phyloP scores from a whole-genome alignment of 495 filamentous ascomycete genomes.

The Talaromyces wortmannii region DNA sequence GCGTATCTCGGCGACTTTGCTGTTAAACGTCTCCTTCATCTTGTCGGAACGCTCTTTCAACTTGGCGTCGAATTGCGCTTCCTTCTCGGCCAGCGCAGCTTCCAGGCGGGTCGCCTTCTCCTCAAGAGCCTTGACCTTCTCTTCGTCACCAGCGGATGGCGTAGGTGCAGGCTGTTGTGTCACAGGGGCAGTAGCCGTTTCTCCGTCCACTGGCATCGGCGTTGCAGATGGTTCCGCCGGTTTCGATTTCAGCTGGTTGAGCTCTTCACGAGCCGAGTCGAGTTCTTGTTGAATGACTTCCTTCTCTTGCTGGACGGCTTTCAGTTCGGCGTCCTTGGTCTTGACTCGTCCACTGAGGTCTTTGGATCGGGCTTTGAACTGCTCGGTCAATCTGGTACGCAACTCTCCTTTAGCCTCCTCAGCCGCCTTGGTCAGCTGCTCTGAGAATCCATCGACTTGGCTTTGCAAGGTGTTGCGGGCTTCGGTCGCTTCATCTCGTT shows the following conservation, averaged over 20 bases:
- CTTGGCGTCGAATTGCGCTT: constrained; percentile 45
- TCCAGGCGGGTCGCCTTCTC: constrained; percentile 42
- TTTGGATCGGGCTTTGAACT: constrained; percentile 54
- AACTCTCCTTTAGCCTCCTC: constrained; percentile 42
- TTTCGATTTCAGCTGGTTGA: constrained; percentile 30
- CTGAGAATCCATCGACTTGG: constrained; percentile 36
- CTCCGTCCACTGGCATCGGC: constrained; percentile 18
- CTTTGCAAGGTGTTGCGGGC: constrained; percentile 53
- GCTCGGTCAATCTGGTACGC: constrained; percentile 47
- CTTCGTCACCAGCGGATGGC: constrained; percentile 19
- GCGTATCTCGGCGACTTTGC: constrained; percentile 58
- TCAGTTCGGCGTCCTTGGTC: constrained; percentile 38
- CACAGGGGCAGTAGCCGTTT: constrained; percentile 31
- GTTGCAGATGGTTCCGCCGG: constrained; percentile 15
- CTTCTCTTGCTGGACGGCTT: constrained; percentile 41
- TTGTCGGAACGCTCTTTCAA: constrained; percentile 61
- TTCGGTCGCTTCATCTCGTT: constrained; percentile 60
- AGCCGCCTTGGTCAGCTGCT: constrained; percentile 36
- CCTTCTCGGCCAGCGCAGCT: constrained; percentile 42
- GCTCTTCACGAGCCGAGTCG: constrained; percentile 34
- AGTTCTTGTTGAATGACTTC: constrained; percentile 41
- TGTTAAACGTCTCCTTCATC: constrained; percentile 65
- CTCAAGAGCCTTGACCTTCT: constrained; percentile 33
- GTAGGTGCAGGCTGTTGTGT: constrained; percentile 23
- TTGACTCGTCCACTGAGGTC: constrained; percentile 42